Evolutionary conservation across 2,329 filamentous ascomycete species (phyloP).

Genomic region (Aspergillus versicolor): DNA sequence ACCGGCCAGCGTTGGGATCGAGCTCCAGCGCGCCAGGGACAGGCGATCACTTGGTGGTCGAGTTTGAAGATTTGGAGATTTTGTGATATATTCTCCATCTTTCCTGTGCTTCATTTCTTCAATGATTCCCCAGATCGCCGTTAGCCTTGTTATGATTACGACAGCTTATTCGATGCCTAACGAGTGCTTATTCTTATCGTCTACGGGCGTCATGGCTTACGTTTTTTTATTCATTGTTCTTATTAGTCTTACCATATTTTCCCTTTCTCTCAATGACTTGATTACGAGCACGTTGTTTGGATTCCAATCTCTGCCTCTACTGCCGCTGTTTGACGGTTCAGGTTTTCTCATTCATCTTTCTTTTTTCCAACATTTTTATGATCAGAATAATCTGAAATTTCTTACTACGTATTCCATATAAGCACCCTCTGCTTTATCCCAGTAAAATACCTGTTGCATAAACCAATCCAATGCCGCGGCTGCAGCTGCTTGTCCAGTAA

Average conservation of each 20-base stretch:
- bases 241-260: background rate
- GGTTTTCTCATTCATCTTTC: no score
- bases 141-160: background rate
- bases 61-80: slow-evolving; percentile 54
- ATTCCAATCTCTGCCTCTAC: no score
- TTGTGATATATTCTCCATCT: slow-evolving; percentile 31
- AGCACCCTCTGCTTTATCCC: background rate
- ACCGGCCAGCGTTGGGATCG: slow-evolving; percentile 32
- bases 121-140: background rate
- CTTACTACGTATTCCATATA: background rate
- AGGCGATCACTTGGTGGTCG: slow-evolving; percentile 45
- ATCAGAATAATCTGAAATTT: background rate
- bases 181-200: background rate
- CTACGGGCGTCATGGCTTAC: background rate
- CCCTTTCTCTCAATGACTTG: background rate
- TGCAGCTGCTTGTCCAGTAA: background rate
- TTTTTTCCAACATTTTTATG: no score
- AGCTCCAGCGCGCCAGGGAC: slow-evolving; percentile 24
- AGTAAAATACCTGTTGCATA: background rate
- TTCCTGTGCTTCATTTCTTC: background rate
- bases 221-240: background rate
- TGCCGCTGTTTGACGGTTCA: no score
- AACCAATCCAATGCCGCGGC: background rate
- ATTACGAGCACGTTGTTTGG: no score
- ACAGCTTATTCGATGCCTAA: background rate